phyloP scores from a whole-genome alignment of 2,329 filamentous ascomycete genomes.

The Colletotrichum sublineola region DNA sequence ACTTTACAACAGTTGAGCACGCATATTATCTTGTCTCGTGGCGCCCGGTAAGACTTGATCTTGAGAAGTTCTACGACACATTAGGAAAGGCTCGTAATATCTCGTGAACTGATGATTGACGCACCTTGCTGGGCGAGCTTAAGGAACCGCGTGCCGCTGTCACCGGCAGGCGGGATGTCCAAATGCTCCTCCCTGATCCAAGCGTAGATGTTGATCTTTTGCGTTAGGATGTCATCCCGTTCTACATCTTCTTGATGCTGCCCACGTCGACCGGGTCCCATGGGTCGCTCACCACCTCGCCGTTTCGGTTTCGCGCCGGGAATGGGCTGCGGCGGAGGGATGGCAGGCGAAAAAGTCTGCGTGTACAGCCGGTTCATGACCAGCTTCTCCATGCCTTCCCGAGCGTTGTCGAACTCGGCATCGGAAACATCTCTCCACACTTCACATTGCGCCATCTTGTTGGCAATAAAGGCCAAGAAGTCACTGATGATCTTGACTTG shows the following conservation, averaged over 20 bases:
- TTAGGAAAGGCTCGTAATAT: slow-evolving; percentile 46
- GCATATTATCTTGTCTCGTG: slow-evolving; percentile 97
- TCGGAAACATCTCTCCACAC: slow-evolving; percentile 97
- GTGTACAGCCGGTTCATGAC: slow-evolving; percentile 98
- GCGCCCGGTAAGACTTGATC: slow-evolving; percentile 97
- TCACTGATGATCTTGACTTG: slow-evolving; percentile 99
- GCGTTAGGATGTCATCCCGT: slow-evolving; percentile 92
- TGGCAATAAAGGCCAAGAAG: slow-evolving; percentile 95
- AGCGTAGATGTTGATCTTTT: slow-evolving; percentile 96
- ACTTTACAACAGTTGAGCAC: slow-evolving; percentile 99
- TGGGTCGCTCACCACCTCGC: slow-evolving; percentile 75
- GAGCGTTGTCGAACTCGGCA: slow-evolving; percentile 96
- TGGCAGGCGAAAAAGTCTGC: slow-evolving; percentile 96
- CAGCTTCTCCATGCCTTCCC: slow-evolving; percentile 99
- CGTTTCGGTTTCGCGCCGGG: slow-evolving; percentile 77
- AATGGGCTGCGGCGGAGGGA: slow-evolving; percentile 82
- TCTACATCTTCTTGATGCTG: slow-evolving; percentile 99
- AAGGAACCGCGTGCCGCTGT: slow-evolving; percentile 90
- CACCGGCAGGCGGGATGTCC: slow-evolving; percentile 87
- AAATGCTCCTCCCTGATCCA: slow-evolving; percentile 96
- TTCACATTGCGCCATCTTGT: slow-evolving; percentile 98
- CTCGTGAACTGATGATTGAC: slow-evolving; percentile 35
- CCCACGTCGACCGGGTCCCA: slow-evolving; percentile 87
- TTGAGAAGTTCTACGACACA: slow-evolving; percentile 83
- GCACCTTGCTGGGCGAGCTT: slow-evolving; percentile 87